Conservation (phyloP, 2,329 filamentous ascomycete species). For the Colletotrichum magnum region DNA sequence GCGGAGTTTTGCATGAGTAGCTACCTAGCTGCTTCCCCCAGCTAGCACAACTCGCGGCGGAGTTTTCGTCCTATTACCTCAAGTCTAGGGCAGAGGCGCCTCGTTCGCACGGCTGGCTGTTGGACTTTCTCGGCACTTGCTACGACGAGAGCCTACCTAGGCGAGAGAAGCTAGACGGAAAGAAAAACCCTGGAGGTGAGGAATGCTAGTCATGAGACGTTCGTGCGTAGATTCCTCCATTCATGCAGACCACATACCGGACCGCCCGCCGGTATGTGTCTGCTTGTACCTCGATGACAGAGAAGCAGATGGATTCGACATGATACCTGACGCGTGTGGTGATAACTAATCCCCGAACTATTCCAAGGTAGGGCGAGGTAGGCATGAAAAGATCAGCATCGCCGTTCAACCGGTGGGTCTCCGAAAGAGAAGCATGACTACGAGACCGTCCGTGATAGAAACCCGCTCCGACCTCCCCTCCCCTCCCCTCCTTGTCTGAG, state of each 20-base stretch:
- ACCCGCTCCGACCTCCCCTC: slow-evolving; percentile 33
- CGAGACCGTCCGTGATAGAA: slow-evolving; percentile 27
- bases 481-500: slow-evolving; percentile 25
- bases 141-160: too few relatives aligned
- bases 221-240: slow-evolving; percentile 12
- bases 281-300: too few relatives aligned
- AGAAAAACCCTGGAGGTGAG: too few relatives aligned
- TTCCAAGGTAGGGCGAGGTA: background rate
- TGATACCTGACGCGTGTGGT: too few relatives aligned
- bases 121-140: background rate
- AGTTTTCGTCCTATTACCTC: slow-evolving; percentile 10
- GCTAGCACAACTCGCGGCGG: background rate
- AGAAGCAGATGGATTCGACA: too few relatives aligned
- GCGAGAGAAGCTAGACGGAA: too few relatives aligned
- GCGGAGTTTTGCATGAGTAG: slow-evolving; percentile 23
- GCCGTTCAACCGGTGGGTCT: slow-evolving; percentile 4
- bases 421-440: background rate
- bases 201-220: slow-evolving; percentile 19
- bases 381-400: slow-evolving; percentile 20
- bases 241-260: slow-evolving; percentile 4
- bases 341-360: too few relatives aligned
- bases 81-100: background rate
- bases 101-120: background rate
- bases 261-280: too few relatives aligned
- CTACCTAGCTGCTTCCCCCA: background rate